Percentiles rank a stretch among this genome's conserved stretches.
Conservation (phyloP, 139 green algal species). For the Bryopsis sp. region DNA sequence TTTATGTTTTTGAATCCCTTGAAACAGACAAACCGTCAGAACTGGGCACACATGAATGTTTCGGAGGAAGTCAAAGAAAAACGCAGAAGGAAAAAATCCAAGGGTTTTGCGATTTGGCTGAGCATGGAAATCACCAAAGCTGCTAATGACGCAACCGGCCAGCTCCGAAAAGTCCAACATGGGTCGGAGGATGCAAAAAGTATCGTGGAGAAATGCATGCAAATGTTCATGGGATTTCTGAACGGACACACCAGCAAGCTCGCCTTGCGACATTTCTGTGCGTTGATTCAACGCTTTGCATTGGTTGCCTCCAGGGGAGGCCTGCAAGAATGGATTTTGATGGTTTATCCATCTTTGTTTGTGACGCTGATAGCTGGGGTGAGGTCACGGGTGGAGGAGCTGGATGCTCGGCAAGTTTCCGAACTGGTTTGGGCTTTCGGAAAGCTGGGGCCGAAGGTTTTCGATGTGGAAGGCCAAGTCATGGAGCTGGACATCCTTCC, state of each 20-base stretch:
- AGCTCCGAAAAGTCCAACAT: neutral
- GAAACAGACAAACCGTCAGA: no score
- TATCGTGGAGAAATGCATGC: neutral
- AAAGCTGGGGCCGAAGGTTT: neutral
- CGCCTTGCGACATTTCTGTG: neutral
- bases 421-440: slow-evolving; percentile 6
- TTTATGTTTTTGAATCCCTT: no score
- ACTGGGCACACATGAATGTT: no score
- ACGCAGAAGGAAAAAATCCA: slow-evolving; percentile 8
- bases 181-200: neutral
- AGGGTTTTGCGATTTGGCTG: slow-evolving; percentile 10
- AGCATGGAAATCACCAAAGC: slow-evolving; percentile 17
- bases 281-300: slow-evolving; percentile 7
- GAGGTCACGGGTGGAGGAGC: neutral
- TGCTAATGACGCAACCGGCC: neutral
- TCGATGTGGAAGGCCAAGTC: neutral
- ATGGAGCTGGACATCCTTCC: neutral
- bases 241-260: slow-evolving; percentile 2
- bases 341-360: neutral
- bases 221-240: neutral
- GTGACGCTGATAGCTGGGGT: neutral
- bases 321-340: neutral
- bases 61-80: no score
- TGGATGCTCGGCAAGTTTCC: neutral
- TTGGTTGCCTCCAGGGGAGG: neutral